Percentiles rank a stretch among this genome's conserved stretches.
phyloP scores from a whole-genome alignment of 2,329 filamentous ascomycete genomes.

The Pyricularia pennisetigena region DNA sequence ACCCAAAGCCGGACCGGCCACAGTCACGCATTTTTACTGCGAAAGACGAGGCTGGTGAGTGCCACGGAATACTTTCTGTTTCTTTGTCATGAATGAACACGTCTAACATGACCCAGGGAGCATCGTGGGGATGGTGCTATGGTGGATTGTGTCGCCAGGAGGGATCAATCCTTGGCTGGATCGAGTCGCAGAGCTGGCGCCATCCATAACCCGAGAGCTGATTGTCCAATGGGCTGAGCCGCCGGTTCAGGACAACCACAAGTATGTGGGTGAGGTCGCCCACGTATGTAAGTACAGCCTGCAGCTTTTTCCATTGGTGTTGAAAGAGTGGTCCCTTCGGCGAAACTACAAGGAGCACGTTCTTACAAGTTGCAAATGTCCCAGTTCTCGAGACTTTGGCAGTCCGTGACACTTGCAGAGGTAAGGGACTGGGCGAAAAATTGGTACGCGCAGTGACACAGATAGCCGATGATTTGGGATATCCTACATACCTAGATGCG shows the following conservation, averaged over 20 bases:
- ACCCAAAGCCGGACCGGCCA: not conserved
- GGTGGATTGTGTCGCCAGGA: not conserved
- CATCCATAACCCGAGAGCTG: not conserved
- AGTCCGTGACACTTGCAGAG: not conserved
- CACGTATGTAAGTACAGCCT: conserved; percentile 3
- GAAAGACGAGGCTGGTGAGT: not conserved
- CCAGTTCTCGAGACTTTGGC: conserved; percentile 1
- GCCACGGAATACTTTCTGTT: no score
- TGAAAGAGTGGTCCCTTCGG: not conserved
- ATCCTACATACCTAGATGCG: conserved; percentile 1
- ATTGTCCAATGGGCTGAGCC: not conserved
- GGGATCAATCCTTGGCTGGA: not conserved
- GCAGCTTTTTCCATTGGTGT: no score
- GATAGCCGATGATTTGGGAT: not conserved
- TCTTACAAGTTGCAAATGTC: not conserved
- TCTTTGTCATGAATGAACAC: not conserved
- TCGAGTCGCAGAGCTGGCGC: not conserved
- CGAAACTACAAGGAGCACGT: not conserved
- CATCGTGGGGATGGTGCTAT: not conserved
- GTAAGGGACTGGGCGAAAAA: not conserved
- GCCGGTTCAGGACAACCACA: not conserved
- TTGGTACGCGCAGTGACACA: not conserved
- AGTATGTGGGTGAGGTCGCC: not conserved
- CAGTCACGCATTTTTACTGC: not conserved
- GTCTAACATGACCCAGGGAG: not conserved